Base-by-base conservation (phyloP, 768 basidiomycete species). In the Boletales sp. region DNA sequence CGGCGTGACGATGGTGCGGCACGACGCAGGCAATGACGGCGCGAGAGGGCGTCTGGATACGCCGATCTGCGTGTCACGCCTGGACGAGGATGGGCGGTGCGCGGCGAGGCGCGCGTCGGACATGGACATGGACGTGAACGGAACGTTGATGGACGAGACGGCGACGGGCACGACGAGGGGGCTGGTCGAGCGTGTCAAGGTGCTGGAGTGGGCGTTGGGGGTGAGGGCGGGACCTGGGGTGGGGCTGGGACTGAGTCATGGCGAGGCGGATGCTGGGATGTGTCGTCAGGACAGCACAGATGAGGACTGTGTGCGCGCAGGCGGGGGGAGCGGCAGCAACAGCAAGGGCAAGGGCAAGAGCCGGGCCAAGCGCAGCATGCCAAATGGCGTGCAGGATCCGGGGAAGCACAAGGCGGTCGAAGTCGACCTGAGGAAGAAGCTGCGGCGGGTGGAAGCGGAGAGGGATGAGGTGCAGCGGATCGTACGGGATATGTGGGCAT, bases 171-270 rank as follows among this genome's bases (percentile, higher is more conserved):
- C 41, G 6, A 56, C 54, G 21, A 53, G 44, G 21, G 50, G 44
- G 14, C 50, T 66, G 48, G 50, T 52, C 8, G 67, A 64, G 41
- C 52, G 63, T 9, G 65, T 69, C 8, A 60, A 53, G 32, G 43
- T 46, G 7, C 44, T 66, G 33, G 67, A 66, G 41, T 52, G 36
- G 52, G 42, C 49, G 5, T 25, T 66, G 41, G 36, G 48, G 34
- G 51, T 49, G 5, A 28, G 25, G 5, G 6, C 25, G 25, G 25
- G 25, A 6, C 25, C 25, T 13, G 33, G 15, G 25, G 17, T 10
- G 1, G 35, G 12, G 13, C 49, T 34, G 30, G 42, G 14, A 0
- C 15, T 34, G 34, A 9, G 8, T n/a, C 25, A 28, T 5, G 25
- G 25, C 25, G 25, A 28, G 25, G 25, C 25, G 25, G 25, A 28